Evolutionary conservation across 768 basidiomycete species (phyloP), one percentile per base, ranked within the genome.

Genomic region (Mrakia blollopis): DNA sequence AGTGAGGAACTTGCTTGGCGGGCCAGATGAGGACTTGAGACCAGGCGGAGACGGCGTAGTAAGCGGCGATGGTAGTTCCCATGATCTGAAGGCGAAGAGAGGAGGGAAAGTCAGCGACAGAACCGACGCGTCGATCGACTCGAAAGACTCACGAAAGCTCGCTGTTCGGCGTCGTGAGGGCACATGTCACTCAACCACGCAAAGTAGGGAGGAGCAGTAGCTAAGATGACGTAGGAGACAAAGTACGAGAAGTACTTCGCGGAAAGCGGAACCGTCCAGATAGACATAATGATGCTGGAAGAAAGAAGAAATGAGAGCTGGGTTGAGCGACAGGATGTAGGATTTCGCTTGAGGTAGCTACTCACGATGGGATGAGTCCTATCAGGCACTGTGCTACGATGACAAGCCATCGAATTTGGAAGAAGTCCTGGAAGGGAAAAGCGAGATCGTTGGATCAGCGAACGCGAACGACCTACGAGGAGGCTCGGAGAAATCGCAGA

Each of bases 211-310:
- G 82, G 82, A 13, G 80, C 81, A 21, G 81, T 82, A 9, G 80
- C 81, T 25, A 80, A 65, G 28, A 80, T 78, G 28, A 81, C 73
- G 73, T 80, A 82, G 16, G 74, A 74, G 32, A 78, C 77, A 62
- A 82, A 82, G 79, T 79, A 82, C 47, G 75, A 73, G 73, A 81
- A 83, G 73, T 81, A 83, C 63, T 81, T 81, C 16, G 81, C 82
- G 8, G 71, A 75, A 7, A 79, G 62, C 50, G 81, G 78, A 6
- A 83, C 81, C 60, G 80, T 79, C 82, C 82, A 83, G 44, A 83
- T 78, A 10, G 77, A 74, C 80, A 83, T 74, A 78, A 83, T 83
- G 78, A 83, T 82, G 10, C 52, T 54, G 8, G 79, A 79, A 2
- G 82, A 81, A 35, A 67, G 41, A n/a, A 37, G 30, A 39, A 13